phyloP scores from a whole-genome alignment of 495 filamentous ascomycete species.

The Lasiosphaeria hispida region DNA sequence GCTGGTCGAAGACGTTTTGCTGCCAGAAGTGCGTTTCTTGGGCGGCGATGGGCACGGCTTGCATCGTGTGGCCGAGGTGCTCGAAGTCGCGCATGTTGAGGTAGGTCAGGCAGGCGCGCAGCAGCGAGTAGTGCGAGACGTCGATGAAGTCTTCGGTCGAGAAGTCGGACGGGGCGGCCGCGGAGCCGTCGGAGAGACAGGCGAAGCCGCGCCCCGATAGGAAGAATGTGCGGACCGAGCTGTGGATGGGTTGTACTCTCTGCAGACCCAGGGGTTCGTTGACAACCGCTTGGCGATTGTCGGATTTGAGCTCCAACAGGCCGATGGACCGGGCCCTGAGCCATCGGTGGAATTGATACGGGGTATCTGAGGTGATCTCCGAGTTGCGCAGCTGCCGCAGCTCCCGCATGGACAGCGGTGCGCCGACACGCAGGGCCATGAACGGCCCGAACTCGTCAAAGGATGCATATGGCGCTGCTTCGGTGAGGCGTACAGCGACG shows the following conservation, averaged over 20 bases:
- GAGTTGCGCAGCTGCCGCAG: slow-evolving; percentile 30
- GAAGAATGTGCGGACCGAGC: slow-evolving; percentile 38
- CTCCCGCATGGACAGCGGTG: slow-evolving; percentile 31
- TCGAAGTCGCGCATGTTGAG: slow-evolving; percentile 40
- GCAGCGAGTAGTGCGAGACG: slow-evolving; percentile 33
- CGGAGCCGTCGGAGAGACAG: slow-evolving; percentile 20
- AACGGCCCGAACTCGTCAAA: slow-evolving; percentile 22
- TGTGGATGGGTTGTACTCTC: slow-evolving; percentile 32
- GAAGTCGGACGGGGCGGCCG: slow-evolving; percentile 13
- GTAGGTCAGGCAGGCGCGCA: slow-evolving; percentile 34
- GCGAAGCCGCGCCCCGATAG: slow-evolving; percentile 35
- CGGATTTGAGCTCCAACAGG: slow-evolving; percentile 32
- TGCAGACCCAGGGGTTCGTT: slow-evolving; percentile 34
- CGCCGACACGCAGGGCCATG: slow-evolving; percentile 29
- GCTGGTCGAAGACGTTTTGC: slow-evolving; percentile 22
- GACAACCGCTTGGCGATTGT: slow-evolving; percentile 13
- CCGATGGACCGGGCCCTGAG: slow-evolving; percentile 37
- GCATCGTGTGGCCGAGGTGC: slow-evolving; percentile 20
- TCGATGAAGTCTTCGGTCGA: slow-evolving; percentile 24
- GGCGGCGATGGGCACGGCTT: too few relatives aligned
- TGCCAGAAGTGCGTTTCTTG: slow-evolving; percentile 9
- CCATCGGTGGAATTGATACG: slow-evolving; percentile 36
- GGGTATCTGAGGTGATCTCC: slow-evolving; percentile 35
- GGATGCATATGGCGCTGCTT: slow-evolving; percentile 14
- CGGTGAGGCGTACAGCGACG: slow-evolving; percentile 33